A percentile compares a stretch with the other conserved stretches of the same genome.
Evolutionary conservation across 352 stramenopile species (phyloP).

Genomic region (Phytopythium kandeliae): DNA sequence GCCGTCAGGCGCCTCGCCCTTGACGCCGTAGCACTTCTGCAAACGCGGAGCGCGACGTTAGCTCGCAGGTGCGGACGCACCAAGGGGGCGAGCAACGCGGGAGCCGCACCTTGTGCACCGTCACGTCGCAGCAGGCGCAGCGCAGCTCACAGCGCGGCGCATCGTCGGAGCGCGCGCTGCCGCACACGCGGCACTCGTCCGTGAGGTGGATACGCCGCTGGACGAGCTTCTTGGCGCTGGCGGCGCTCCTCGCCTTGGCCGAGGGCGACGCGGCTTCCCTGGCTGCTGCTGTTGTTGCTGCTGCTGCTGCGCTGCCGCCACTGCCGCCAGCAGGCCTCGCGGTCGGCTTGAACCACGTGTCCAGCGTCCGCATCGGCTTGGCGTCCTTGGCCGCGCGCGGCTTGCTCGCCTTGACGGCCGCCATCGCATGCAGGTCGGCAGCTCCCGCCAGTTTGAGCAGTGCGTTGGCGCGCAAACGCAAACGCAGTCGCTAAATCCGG

Average conservation of each 20-base stretch:
- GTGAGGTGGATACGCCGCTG: constrained; percentile 69
- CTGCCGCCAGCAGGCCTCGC: constrained; percentile 6
- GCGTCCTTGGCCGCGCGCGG: background rate
- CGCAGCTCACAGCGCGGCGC: constrained; percentile 49
- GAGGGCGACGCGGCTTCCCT: background rate
- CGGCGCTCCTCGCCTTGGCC: constrained; percentile 19
- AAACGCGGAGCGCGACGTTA: no score
- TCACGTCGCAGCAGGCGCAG: constrained; percentile 60
- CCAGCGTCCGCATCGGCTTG: constrained; percentile 47
- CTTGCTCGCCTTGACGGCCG: background rate
- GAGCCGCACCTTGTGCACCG: constrained; percentile 44
- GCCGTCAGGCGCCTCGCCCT: constrained; percentile 27
- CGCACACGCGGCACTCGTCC: constrained; percentile 62
- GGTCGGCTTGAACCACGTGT: constrained; percentile 50
- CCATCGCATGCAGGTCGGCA: no score
- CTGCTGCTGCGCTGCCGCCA: no score
- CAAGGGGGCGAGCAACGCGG: no score
- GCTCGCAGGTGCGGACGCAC: no score
- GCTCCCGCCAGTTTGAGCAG: no score
- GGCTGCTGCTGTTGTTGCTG: no score
- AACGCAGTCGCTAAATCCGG: no score
- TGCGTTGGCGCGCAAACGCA: no score
- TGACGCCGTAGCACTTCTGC: constrained; percentile 51
- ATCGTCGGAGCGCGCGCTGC: constrained; percentile 42
- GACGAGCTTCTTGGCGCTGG: constrained; percentile 46